These are phyloP conservation scores for Pichia deserticola DNA, from an alignment of 805 yeast genomes.

Conservation along the genomic window DNA sequence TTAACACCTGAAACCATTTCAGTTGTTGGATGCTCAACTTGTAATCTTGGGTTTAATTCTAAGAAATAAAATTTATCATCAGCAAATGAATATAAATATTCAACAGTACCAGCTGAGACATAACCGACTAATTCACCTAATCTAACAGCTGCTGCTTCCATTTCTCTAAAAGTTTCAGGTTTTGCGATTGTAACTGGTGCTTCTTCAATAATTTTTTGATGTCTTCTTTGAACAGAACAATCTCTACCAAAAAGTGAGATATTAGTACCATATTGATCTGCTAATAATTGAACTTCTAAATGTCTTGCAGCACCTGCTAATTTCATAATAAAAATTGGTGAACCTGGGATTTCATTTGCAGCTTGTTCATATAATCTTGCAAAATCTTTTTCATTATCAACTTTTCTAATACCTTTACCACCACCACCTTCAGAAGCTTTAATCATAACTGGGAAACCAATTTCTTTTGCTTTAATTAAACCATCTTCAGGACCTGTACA, in stretches of 20 bases:
- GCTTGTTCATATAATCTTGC: constrained; percentile 80
- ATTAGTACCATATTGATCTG: constrained; percentile 97
- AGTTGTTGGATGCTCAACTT: constrained; percentile 99
- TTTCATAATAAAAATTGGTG: constrained; percentile 97
- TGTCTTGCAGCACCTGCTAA: constrained; percentile 97
- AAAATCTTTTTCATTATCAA: constrained; percentile 76
- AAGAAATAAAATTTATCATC: constrained; percentile 94
- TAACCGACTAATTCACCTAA: constrained; percentile 95
- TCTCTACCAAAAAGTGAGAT: constrained; percentile 97
- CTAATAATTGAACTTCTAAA: constrained; percentile 93
- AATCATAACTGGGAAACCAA: constrained; percentile 98
- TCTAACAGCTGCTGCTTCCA: constrained; percentile 98
- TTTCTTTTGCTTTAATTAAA: constrained; percentile 68
- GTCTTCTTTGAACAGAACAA: constrained; percentile 99
- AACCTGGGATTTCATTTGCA: constrained; percentile 95
- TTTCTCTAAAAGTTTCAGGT: constrained; percentile 71
- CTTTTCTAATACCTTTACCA: constrained; percentile 99
- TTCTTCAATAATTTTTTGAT: constrained; percentile 97
- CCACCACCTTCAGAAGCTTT: constrained; percentile 99
- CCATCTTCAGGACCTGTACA: constrained; percentile 85
- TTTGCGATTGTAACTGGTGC: constrained; percentile 97
- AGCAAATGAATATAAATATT: constrained; percentile 87
- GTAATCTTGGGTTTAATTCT: constrained; percentile 96
- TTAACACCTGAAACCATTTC: constrained; percentile 99
- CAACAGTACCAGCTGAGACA: constrained; percentile 99